Percentiles rank a stretch among this genome's conserved stretches.
phyloP scores from a whole-genome alignment of 805 yeast genomes.

The Pichia gijzeniarum region DNA sequence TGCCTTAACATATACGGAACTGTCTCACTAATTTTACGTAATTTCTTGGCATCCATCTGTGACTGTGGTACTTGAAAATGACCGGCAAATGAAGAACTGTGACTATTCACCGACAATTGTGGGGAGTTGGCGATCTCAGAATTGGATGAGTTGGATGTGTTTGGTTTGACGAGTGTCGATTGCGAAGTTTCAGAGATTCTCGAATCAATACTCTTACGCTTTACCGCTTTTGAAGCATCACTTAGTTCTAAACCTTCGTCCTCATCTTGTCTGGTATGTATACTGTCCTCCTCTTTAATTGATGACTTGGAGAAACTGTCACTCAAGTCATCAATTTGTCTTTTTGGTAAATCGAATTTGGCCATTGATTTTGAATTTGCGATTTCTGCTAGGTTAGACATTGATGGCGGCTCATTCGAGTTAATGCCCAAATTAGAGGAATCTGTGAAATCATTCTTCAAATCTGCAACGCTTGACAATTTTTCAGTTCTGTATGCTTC shows the following conservation, averaged over 20 bases:
- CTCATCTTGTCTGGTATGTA: background rate
- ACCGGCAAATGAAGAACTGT: conserved; percentile 7
- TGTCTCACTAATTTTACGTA: conserved; percentile 74
- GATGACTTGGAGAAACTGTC: conserved; percentile 5
- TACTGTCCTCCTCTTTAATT: conserved; percentile 7
- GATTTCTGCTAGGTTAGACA: conserved; percentile 56
- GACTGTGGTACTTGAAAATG: conserved; percentile 19
- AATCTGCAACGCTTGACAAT: conserved; percentile 48
- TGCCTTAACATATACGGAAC: conserved; percentile 80
- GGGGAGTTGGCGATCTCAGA: conserved; percentile 17
- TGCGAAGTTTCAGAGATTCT: conserved; percentile 12
- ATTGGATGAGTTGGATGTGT: background rate
- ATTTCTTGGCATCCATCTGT: conserved; percentile 46
- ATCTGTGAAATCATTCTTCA: conserved; percentile 25
- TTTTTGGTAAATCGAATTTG: conserved; percentile 18
- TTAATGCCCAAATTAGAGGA: conserved; percentile 17
- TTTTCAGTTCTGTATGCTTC: conserved; percentile 62
- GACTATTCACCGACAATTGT: conserved; percentile 13
- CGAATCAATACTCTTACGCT: conserved; percentile 8
- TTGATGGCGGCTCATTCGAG: conserved; percentile 40
- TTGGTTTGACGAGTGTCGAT: conserved; percentile 8
- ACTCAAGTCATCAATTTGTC: conserved; percentile 12
- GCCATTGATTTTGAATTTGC: conserved; percentile 32
- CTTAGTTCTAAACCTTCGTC: background rate
- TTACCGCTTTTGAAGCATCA: conserved; percentile 9